Conservation (phyloP, 2,329 filamentous ascomycete species). For the Escovopsis weberi region DNA sequence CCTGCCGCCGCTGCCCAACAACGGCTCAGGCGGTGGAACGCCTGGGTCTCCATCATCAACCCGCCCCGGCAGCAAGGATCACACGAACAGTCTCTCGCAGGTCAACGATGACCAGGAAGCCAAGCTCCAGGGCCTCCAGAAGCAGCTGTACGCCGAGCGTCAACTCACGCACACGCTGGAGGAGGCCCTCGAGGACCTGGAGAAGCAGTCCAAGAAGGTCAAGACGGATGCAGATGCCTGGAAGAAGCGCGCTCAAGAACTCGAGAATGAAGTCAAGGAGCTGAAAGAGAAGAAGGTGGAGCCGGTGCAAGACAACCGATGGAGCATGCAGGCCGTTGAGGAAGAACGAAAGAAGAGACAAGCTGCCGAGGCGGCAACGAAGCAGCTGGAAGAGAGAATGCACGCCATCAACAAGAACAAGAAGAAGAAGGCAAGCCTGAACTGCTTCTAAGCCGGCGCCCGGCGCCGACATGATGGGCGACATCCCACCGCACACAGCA, state of each 20-base stretch:
- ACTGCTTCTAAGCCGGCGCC: slow-evolving; percentile 66
- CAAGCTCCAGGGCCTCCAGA: slow-evolving; percentile 89
- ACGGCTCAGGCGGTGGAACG: slow-evolving; percentile 28
- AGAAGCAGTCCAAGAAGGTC: slow-evolving; percentile 80
- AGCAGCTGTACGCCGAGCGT: slow-evolving; percentile 89
- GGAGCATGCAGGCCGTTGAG: slow-evolving; percentile 79
- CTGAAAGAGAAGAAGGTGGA: slow-evolving; percentile 38
- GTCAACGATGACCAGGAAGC: slow-evolving; percentile 90
- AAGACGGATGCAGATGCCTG: slow-evolving; percentile 82
- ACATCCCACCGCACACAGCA: neutral
- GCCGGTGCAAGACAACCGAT: slow-evolving; percentile 40
- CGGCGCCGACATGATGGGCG: neutral
- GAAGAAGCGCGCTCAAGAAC: slow-evolving; percentile 68
- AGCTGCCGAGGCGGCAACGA: slow-evolving; percentile 76
- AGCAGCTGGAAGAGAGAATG: slow-evolving; percentile 89
- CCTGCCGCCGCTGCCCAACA: slow-evolving; percentile 73
- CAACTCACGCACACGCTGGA: slow-evolving; percentile 91
- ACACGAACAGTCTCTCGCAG: slow-evolving; percentile 44
- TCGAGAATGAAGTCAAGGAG: slow-evolving; percentile 59
- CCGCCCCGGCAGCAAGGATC: slow-evolving; percentile 73
- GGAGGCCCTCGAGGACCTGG: slow-evolving; percentile 86
- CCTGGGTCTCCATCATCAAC: slow-evolving; percentile 40
- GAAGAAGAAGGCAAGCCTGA: slow-evolving; percentile 90
- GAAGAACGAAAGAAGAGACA: slow-evolving; percentile 89
- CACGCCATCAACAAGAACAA: slow-evolving; percentile 76